Percentiles rank a stretch among this genome's conserved stretches.
Conservation (phyloP, 1,139 yeast species). For the Yueomyces sp. region DNA sequence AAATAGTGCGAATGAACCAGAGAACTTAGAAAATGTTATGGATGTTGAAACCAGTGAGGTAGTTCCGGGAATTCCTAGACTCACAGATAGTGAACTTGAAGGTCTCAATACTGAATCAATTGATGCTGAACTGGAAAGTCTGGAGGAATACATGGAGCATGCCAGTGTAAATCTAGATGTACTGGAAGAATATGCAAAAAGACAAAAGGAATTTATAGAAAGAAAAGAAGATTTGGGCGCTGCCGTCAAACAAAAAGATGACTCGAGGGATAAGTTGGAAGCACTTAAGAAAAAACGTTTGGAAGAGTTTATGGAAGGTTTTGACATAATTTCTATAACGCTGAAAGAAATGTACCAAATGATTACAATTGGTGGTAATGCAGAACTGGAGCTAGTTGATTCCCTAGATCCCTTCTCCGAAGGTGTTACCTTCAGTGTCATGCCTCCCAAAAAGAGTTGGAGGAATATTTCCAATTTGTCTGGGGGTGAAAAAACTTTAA, state of each 20-base stretch:
- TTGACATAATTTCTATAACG: constrained; percentile 72
- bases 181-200: constrained; percentile 60
- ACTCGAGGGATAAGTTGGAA: constrained; percentile 49
- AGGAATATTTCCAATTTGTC: constrained; percentile 86
- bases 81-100: constrained; percentile 42
- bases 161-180: constrained; percentile 63
- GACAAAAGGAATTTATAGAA: constrained; percentile 49
- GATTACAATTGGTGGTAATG: constrained; percentile 99
- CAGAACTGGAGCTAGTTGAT: constrained; percentile 91
- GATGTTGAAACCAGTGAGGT: constrained; percentile 12
- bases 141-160: constrained; percentile 46
- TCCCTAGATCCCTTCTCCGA: constrained; percentile 96
- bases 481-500: constrained; percentile 95
- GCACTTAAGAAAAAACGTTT: constrained; percentile 61
- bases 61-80: constrained; percentile 25
- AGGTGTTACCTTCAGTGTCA: constrained; percentile 90
- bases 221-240: constrained; percentile 56
- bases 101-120: constrained; percentile 38
- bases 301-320: constrained; percentile 90
- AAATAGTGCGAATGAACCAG: background rate
- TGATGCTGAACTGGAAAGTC: constrained; percentile 37
- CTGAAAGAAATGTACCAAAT: constrained; percentile 95
- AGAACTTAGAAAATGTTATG: constrained; percentile 8
- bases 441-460: constrained; percentile 99
- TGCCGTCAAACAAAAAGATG: constrained; percentile 58